Conservation (phyloP, 257 asterid genomes). For the Petrea volubilis region DNA sequence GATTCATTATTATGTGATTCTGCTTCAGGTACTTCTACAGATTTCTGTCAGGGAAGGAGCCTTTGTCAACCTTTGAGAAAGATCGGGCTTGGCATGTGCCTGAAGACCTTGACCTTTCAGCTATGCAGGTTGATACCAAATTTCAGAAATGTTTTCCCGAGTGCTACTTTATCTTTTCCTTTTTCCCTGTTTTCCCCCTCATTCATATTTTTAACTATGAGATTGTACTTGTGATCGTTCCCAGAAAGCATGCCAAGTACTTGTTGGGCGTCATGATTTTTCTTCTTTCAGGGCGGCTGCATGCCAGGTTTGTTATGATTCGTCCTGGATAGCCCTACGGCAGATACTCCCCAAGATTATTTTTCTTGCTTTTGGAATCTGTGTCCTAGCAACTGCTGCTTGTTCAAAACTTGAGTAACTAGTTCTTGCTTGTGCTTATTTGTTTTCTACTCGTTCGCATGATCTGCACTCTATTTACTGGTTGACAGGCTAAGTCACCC, state of each 20-base stretch:
- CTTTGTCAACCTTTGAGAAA: constrained; percentile 70
- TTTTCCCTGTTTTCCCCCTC: no score
- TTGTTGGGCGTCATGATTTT: constrained; percentile 86
- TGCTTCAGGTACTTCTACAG: constrained; percentile 78
- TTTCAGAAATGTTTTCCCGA: not conserved
- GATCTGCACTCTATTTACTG: constrained; percentile 10
- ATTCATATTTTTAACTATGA: not conserved
- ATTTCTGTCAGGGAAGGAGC: constrained; percentile 65
- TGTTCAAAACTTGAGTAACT: not conserved
- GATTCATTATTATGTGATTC: constrained; percentile 17
- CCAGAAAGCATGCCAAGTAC: constrained; percentile 88
- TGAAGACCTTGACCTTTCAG: constrained; percentile 63
- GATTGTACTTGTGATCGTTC: constrained; percentile 15
- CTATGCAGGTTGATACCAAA: constrained; percentile 70
- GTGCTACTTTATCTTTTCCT: not conserved
- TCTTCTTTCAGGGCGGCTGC: constrained; percentile 92
- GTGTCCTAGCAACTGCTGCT: not conserved
- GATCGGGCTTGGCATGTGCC: constrained; percentile 93
- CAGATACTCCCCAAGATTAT: not conserved
- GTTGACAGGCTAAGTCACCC: constrained; percentile 89
- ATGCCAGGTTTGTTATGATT: constrained; percentile 69
- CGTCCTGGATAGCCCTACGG: not conserved
- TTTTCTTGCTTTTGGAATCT: not conserved
- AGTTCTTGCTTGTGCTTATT: not conserved
- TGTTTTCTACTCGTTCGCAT: not conserved